Percentiles rank a stretch among this genome's conserved stretches.
phyloP scores from a whole-genome alignment of 2,329 filamentous ascomycete genomes.

The Gremmenia infestans region DNA sequence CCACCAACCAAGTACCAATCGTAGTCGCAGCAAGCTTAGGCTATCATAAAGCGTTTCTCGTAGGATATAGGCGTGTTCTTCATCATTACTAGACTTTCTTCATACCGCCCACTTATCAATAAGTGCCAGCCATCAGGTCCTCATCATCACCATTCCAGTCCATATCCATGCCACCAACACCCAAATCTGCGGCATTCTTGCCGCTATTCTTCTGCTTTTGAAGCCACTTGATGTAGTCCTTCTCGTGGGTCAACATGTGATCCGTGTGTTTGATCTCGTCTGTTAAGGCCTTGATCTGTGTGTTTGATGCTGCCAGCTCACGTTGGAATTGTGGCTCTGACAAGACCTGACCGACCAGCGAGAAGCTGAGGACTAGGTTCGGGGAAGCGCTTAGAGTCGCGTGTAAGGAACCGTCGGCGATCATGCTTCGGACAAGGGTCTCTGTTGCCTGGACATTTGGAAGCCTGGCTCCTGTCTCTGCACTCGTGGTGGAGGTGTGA shows the following conservation, averaged over 20 bases:
- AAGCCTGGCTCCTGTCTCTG: constrained; percentile 45
- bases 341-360: constrained; percentile 37
- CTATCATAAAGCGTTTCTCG: constrained; percentile 9
- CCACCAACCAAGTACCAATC: constrained; percentile 9
- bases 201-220: constrained; percentile 38
- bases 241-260: constrained; percentile 49
- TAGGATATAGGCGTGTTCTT: constrained; percentile 2
- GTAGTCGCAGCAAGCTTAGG: constrained; percentile 3
- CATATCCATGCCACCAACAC: constrained; percentile 10
- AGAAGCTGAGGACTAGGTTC: constrained; percentile 49
- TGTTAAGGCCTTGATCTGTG: constrained; percentile 41
- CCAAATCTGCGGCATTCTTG: constrained; percentile 9
- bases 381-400: constrained; percentile 45
- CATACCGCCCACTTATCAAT: constrained; percentile 7
- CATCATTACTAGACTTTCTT: constrained; percentile 3
- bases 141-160: constrained; percentile 29
- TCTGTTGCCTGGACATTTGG: constrained; percentile 39
- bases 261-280: constrained; percentile 47
- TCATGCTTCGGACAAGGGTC: constrained; percentile 49
- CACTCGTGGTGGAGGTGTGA: constrained; percentile 46
- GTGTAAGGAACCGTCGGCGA: constrained; percentile 46
- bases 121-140: constrained; percentile 26
- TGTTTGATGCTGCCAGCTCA: constrained; percentile 40
- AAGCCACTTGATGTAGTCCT: constrained; percentile 46
- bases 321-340: constrained; percentile 47